phyloP scores from a whole-genome alignment of 2,329 filamentous ascomycete genomes.

The Verticillium tricorpus region DNA sequence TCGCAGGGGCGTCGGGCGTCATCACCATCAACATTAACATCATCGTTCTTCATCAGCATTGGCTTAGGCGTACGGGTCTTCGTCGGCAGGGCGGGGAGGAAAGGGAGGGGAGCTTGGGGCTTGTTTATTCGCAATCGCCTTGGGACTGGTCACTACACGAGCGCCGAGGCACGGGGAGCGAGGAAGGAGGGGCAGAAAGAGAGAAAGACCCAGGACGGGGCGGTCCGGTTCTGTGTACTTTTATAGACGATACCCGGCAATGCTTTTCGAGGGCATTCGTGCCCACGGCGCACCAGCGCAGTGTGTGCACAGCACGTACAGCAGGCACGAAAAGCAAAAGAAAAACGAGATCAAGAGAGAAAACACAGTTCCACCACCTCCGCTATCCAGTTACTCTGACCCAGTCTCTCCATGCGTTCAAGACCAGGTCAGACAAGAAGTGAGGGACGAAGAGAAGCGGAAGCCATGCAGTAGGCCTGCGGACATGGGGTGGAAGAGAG shows the following conservation, averaged over 20 bases:
- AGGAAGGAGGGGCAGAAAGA: not conserved
- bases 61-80: not conserved
- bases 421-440: too few species aligned
- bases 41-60: not conserved
- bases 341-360: too few species aligned
- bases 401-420: too few species aligned
- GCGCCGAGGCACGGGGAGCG: not conserved
- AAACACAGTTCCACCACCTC: too few species aligned
- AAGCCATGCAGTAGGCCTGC: too few species aligned
- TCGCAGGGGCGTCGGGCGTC: not conserved
- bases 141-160: not conserved
- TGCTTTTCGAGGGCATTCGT: not conserved
- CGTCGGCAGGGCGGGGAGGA: not conserved
- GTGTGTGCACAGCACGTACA: not conserved
- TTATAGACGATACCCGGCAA: not conserved
- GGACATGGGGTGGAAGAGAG: not conserved
- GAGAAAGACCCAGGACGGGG: not conserved
- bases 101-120: not conserved
- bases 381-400: too few species aligned
- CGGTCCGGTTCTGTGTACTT: not conserved
- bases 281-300: not conserved
- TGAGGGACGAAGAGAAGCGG: too few species aligned
- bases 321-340: not conserved
- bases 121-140: not conserved
- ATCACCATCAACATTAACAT: not conserved